phyloP scores from a whole-genome alignment of 768 basidiomycete species.

The Boletus barrowsii region DNA sequence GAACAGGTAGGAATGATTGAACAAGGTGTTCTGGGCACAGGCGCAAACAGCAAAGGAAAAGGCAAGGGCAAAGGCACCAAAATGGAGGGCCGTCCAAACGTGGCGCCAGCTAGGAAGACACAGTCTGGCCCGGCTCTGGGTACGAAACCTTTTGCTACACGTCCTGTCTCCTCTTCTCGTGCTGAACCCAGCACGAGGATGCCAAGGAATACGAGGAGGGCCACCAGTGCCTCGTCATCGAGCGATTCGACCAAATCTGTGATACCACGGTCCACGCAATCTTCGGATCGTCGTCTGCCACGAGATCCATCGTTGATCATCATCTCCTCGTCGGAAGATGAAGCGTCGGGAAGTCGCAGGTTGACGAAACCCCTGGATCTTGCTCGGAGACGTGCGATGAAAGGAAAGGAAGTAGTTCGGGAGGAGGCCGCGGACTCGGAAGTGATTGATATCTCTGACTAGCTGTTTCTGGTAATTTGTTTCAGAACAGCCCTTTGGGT shows the following conservation, averaged over 20 bases:
- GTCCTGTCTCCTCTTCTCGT: constrained; percentile 6
- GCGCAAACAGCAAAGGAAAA: constrained; percentile 17
- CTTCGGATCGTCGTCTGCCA: constrained; percentile 9
- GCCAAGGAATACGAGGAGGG: constrained; percentile 7
- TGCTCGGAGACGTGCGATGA: constrained; percentile 7
- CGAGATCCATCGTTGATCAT: constrained; percentile 24
- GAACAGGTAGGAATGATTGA: constrained; percentile 34
- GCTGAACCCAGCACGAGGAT: constrained; percentile 16
- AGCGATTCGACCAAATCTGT: constrained; percentile 9
- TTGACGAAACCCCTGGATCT: neutral
- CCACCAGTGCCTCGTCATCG: constrained; percentile 12
- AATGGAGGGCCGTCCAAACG: neutral
- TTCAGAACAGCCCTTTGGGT: neutral
- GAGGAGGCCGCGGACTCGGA: constrained; percentile 38
- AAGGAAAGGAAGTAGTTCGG: constrained; percentile 24
- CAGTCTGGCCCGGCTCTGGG: constrained; percentile 13
- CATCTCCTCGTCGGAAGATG: constrained; percentile 22
- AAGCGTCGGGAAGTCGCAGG: neutral
- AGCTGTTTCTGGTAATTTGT: neutral
- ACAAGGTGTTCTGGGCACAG: constrained; percentile 14
- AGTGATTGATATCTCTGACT: constrained; percentile 55
- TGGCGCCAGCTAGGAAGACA: constrained; percentile 3
- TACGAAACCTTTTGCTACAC: constrained; percentile 9
- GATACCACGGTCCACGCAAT: constrained; percentile 17
- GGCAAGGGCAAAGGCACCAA: constrained; percentile 15